Percentiles rank a stretch among this genome's conserved stretches.
Evolutionary conservation across 352 stramenopile species (phyloP).

Genomic region (Phytophthora pseudosyringae): DNA sequence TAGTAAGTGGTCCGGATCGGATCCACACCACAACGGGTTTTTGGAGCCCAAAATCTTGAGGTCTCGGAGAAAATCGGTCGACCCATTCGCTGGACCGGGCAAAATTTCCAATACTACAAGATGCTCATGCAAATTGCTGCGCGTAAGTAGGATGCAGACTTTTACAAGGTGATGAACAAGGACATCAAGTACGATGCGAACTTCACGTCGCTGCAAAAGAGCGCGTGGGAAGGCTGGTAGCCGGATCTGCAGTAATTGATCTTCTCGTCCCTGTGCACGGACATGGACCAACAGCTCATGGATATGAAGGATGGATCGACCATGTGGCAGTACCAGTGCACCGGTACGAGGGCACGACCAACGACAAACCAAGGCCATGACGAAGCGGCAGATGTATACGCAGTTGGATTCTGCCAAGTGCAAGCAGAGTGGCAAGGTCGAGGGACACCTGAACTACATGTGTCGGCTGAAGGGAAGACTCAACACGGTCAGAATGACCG

Average conservation of each 20-base stretch:
- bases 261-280: conserved; percentile 12
- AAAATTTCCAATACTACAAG: too few species aligned
- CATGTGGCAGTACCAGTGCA: conserved; percentile 12
- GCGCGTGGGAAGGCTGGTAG: not conserved
- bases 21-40: too few species aligned
- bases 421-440: conserved; percentile 16
- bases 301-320: not conserved
- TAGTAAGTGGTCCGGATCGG: too few species aligned
- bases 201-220: not conserved
- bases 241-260: conserved; percentile 1
- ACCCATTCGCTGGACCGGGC: too few species aligned
- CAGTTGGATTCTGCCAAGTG: conserved; percentile 9
- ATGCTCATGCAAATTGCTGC: too few species aligned
- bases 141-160: not conserved
- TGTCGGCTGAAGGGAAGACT: conserved; percentile 1
- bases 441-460: conserved; percentile 17
- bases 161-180: not conserved
- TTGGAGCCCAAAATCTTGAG: too few species aligned
- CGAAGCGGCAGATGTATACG: conserved; percentile 7
- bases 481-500: conserved; percentile 13
- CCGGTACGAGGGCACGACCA: conserved; percentile 2
- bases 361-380: conserved; percentile 10
- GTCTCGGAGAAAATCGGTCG: too few species aligned
- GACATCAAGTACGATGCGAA: not conserved
- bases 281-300: conserved; percentile 18